Percentiles rank a stretch among this genome's conserved stretches.
phyloP scores from a whole-genome alignment of 176 grass and related monocot species.

The Musa itinerans region DNA sequence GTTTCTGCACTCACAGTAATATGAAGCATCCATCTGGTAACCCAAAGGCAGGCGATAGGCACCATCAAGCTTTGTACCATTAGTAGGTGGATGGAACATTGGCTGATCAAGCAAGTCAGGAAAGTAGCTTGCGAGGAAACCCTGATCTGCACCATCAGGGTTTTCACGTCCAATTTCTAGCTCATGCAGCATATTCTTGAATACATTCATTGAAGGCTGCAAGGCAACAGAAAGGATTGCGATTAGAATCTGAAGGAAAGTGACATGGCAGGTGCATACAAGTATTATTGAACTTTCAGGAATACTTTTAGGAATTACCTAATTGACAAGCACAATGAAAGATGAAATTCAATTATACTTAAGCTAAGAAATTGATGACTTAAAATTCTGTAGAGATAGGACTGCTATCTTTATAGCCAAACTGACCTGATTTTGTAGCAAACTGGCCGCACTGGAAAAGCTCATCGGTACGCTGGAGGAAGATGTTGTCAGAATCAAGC shows the following conservation, averaged over 20 bases:
- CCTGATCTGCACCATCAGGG: slow-evolving; percentile 86
- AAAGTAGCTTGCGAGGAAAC: slow-evolving; percentile 71
- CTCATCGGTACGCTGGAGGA: slow-evolving; percentile 89
- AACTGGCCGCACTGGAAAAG: slow-evolving; percentile 96
- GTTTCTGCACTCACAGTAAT: slow-evolving; percentile 60
- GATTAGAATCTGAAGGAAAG: no score
- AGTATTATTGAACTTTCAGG: not conserved
- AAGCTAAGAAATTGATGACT: not conserved
- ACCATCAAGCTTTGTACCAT: slow-evolving; percentile 72
- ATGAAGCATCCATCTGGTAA: slow-evolving; percentile 97
- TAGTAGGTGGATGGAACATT: slow-evolving; percentile 69
- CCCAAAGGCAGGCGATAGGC: slow-evolving; percentile 86
- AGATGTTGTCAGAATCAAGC: slow-evolving; percentile 94
- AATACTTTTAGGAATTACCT: not conserved
- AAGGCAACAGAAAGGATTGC: not conserved
- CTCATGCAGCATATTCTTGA: slow-evolving; percentile 78
- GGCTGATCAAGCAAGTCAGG: slow-evolving; percentile 71
- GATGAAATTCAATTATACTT: no score
- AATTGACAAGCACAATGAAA: no score
- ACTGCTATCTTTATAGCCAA: not conserved
- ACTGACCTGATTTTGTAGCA: no score
- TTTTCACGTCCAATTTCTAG: slow-evolving; percentile 57
- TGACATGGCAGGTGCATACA: no score
- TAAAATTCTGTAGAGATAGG: not conserved
- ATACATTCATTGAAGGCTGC: slow-evolving; percentile 87